These are phyloP conservation scores for Colletotrichum musicola DNA, from an alignment of 2,329 filamentous ascomycete species.

Conservation along the genomic window DNA sequence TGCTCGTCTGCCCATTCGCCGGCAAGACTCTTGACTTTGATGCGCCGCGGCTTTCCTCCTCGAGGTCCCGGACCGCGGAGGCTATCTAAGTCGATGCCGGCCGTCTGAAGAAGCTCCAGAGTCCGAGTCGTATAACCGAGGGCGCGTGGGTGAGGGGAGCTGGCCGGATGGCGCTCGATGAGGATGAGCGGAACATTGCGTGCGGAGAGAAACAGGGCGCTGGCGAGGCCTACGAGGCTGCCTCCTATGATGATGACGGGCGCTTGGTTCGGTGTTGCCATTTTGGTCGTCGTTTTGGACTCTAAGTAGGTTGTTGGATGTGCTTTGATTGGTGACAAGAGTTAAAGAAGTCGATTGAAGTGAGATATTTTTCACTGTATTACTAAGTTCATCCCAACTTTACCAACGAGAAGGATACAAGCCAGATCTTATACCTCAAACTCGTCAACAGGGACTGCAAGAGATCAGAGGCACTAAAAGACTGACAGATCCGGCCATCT, in stretches of 20 bases:
- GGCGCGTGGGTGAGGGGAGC: slow-evolving; percentile 53
- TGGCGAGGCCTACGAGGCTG: slow-evolving; percentile 54
- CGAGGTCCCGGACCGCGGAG: slow-evolving; percentile 34
- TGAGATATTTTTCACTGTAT: too few relatives aligned
- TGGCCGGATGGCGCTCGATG: slow-evolving; percentile 51
- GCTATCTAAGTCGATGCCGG: slow-evolving; percentile 42
- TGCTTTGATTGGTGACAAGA: too few relatives aligned
- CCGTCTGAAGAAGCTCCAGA: slow-evolving; percentile 50
- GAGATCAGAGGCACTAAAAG: too few relatives aligned
- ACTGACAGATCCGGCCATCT: too few relatives aligned
- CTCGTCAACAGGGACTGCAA: too few relatives aligned
- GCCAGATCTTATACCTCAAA: too few relatives aligned
- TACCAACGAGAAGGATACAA: too few relatives aligned
- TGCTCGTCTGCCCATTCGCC: slow-evolving; percentile 43
- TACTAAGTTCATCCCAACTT: too few relatives aligned
- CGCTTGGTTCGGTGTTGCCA: slow-evolving; percentile 7
- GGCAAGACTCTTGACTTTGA: slow-evolving; percentile 41
- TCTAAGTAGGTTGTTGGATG: too few relatives aligned
- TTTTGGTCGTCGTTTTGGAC: neutral
- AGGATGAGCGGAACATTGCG: slow-evolving; percentile 49
- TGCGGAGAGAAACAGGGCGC: slow-evolving; percentile 51
- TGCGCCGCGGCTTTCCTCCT: slow-evolving; percentile 40
- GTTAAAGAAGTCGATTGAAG: too few relatives aligned
- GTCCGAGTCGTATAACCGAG: slow-evolving; percentile 53
- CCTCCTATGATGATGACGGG: slow-evolving; percentile 54